Evolutionary conservation across 371 early-diverging fungal genomes (phyloP), one percentile per base, ranked within the genome.

Genomic region (Mitosporidium daphniae): DNA sequence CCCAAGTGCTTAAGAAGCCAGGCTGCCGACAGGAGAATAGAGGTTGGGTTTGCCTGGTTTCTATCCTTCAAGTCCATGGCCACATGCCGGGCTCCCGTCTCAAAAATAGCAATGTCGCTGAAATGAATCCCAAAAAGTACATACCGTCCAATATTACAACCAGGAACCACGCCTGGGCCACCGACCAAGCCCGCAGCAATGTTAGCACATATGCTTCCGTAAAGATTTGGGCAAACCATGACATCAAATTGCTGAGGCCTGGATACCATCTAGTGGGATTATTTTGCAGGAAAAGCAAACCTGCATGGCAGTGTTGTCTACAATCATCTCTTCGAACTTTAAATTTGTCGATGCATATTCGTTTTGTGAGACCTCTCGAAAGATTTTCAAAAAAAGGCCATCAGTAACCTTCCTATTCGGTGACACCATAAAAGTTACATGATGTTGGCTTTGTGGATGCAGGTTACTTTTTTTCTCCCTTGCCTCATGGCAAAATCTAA

Each of bases 381-480:
- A 78, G 14, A 67, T 66, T 31, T 68, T 62, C 31, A 86, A 53
- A 55, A 86, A 86, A 28, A 86, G 62, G 34, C 89, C 89, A 45
- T 86, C 89, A 19, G 66, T 74, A 29, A 77, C 57, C 53, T 86
- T 86, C 11, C 6, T 4, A 1, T 4, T 8, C 3, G 1, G 23
- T 9, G 1, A 36, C 18, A 10, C 6, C 5, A n/a, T 8, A 14
- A 12, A 13, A 21, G 24, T 2, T 16, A 11, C 89, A 86, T 86
- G 48, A 86, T 86, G 55, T 86, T 86, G 46, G 89, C 89, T 57
- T 86, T 86, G 61, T 86, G 89, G 32, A 86, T 67, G 38, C 61
- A 61, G 14, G 84, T 82, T 29, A 86, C 78, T 56, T 68, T 73
- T 63, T 86, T 82, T 37, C 84, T 61, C 42, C 56, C 56, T 53